These are phyloP conservation scores for Citrus hindsii DNA, from an alignment of 345 rosid species.

Conservation along the genomic window DNA sequence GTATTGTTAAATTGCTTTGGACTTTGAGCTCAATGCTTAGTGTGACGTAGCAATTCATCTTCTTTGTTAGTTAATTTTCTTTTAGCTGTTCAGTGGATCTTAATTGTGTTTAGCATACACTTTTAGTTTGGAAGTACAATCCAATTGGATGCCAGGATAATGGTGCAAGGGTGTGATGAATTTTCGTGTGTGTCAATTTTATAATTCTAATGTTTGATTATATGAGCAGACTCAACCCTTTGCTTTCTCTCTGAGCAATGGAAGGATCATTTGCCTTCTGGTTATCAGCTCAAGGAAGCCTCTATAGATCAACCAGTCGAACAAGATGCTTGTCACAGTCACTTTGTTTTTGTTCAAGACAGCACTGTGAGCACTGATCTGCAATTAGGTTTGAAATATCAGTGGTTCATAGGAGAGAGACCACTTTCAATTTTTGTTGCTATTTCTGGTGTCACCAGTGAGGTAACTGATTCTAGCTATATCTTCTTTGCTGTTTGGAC, in stretches of 20 bases:
- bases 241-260: constrained; percentile 78
- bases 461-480: constrained; percentile 46
- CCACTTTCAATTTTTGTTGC: constrained; percentile 68
- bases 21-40: not conserved
- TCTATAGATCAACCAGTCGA: constrained; percentile 85
- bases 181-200: not conserved
- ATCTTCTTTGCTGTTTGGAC: not conserved
- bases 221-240: constrained; percentile 71
- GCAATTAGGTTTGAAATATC: constrained; percentile 62
- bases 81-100: not conserved
- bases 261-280: constrained; percentile 72
- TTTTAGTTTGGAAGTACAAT: constrained; percentile 12
- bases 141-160: not conserved
- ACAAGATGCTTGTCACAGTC: constrained; percentile 85
- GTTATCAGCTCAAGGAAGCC: constrained; percentile 76
- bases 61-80: not conserved
- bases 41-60: not conserved
- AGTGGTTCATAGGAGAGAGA: constrained; percentile 83
- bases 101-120: not conserved
- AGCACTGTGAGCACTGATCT: constrained; percentile 44
- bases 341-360: constrained; percentile 64
- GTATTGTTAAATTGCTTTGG: not conserved
- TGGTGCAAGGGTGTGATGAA: not conserved
- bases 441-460: constrained; percentile 66
- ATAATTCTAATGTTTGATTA: constrained; percentile 10